phyloP scores from a whole-genome alignment of 2,329 filamentous ascomycete genomes.

The Penicillium sp. region DNA sequence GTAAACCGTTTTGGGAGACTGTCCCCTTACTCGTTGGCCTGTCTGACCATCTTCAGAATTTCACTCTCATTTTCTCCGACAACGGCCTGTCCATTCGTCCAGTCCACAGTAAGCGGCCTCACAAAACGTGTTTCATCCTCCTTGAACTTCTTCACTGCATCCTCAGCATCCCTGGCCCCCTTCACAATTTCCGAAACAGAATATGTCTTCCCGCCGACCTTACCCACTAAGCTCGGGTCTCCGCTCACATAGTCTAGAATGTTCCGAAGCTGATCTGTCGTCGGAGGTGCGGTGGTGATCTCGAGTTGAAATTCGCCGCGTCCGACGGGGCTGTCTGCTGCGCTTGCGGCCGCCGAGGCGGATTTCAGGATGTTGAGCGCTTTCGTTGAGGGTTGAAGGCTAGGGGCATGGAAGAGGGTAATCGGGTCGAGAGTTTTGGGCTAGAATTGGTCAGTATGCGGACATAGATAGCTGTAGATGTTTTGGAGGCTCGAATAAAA shows the following conservation, averaged over 20 bases:
- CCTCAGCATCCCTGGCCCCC: slow-evolving; percentile 73
- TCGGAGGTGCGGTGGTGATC: slow-evolving; percentile 79
- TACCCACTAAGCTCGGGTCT: slow-evolving; percentile 58
- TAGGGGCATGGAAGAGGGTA: slow-evolving; percentile 92
- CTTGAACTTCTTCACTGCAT: slow-evolving; percentile 81
- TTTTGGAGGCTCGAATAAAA: background rate
- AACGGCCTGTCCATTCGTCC: slow-evolving; percentile 85
- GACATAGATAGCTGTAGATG: background rate
- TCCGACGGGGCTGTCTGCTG: slow-evolving; percentile 74
- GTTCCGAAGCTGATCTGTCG: slow-evolving; percentile 77
- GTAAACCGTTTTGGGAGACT: background rate
- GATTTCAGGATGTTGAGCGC: slow-evolving; percentile 81
- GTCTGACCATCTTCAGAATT: slow-evolving; percentile 79
- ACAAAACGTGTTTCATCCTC: slow-evolving; percentile 69
- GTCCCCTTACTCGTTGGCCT: slow-evolving; percentile 37
- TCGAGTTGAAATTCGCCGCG: slow-evolving; percentile 82
- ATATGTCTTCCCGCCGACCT: slow-evolving; percentile 65
- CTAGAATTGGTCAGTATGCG: slow-evolving; percentile 48
- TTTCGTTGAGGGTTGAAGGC: slow-evolving; percentile 71
- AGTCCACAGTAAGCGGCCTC: slow-evolving; percentile 83
- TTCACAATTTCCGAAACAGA: slow-evolving; percentile 69
- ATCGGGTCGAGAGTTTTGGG: slow-evolving; percentile 85
- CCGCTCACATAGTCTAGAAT: slow-evolving; percentile 72
- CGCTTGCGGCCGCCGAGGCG: slow-evolving; percentile 73
- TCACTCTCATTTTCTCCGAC: slow-evolving; percentile 82